Base-by-base conservation (phyloP, 805 yeast genomes). In the Candida jianshihensis region DNA sequence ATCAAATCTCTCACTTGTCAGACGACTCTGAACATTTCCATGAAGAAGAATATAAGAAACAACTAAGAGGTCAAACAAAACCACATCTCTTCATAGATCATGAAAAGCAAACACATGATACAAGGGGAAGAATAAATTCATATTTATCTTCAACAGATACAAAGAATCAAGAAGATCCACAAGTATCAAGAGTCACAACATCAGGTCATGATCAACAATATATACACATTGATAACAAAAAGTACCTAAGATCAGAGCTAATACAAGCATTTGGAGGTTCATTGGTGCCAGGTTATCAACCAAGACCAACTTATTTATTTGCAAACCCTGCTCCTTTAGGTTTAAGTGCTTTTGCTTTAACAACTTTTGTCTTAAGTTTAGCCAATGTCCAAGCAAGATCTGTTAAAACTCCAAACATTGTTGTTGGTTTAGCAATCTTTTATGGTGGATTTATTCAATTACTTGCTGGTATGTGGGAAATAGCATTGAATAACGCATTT, bases 251-350 rank as follows among this genome's bases (percentile, higher is more conserved):
- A 39, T 64, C 63, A 22, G 83, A 77, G 37, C 64, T 78, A 37
- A 51, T 73, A 39, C 53, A 56, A 9, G 83, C 83, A 1, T 77
- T 78, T 48, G 92, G 89, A 49, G 92, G 90, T 71, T 61, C 75
- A n/a, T 57, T 80, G 52, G 75, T 71, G 43, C 81, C 86, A 12
- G 84, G 80, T 59, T 40, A 59, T 43, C 48, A 66, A 13, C 57
- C 61, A 19, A 64, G 68, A 10, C 71, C 84, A 14, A 51, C 59
- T 7, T 71, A 76, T 48, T 63, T 61, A 38, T 66, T 68, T 54
- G 84, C 73, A 36, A 77, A 78, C 50, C 82, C 85, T 30, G 79
- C 78, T 34, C 83, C 83, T 12, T 60, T 77, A 44, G 84, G 84
- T 11, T 58, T 77, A 37, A 64, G 70, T 33, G 81, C 77, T 13